phyloP scores from a whole-genome alignment of 1,139 yeast genomes.

The Yamadazyma atmosphaerica region DNA sequence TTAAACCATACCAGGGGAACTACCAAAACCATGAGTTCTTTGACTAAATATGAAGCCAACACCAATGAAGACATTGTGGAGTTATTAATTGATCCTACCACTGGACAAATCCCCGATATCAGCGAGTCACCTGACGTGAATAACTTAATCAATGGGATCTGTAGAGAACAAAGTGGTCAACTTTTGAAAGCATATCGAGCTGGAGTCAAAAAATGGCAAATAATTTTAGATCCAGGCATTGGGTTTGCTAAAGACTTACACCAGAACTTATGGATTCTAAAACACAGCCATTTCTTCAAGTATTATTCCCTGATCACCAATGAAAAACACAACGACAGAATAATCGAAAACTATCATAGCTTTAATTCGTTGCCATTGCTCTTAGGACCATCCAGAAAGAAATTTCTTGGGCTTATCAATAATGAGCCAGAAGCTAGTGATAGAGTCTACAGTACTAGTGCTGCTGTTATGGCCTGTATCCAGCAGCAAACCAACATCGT shows the following conservation, averaged over 20 bases:
- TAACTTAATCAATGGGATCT: conserved; percentile 47
- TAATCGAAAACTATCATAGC: conserved; percentile 32
- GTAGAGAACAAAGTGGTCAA: conserved; percentile 62
- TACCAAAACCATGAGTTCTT: conserved; percentile 66
- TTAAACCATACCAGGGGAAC: conserved; percentile 86
- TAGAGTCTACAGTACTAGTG: conserved; percentile 75
- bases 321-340: conserved; percentile 21
- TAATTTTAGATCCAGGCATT: conserved; percentile 89
- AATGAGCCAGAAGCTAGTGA: conserved; percentile 49
- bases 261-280: conserved; percentile 70
- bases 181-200: conserved; percentile 54
- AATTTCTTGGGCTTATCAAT: conserved; percentile 76
- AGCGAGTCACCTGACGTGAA: conserved; percentile 26
- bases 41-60: conserved; percentile 55
- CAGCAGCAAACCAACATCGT: conserved; percentile 78
- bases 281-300: conserved; percentile 57
- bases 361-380: conserved; percentile 64
- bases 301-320: conserved; percentile 40
- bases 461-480: conserved; percentile 72
- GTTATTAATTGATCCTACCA: conserved; percentile 30
- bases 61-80: conserved; percentile 43
- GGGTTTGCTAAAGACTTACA: conserved; percentile 81
- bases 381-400: conserved; percentile 86
- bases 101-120: conserved; percentile 23
- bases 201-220: conserved; percentile 87